A percentile compares a stretch with the other conserved stretches of the same genome.
Evolutionary conservation across 768 basidiomycete genomes (phyloP).

Genomic region (Suillus cothurnatus): DNA sequence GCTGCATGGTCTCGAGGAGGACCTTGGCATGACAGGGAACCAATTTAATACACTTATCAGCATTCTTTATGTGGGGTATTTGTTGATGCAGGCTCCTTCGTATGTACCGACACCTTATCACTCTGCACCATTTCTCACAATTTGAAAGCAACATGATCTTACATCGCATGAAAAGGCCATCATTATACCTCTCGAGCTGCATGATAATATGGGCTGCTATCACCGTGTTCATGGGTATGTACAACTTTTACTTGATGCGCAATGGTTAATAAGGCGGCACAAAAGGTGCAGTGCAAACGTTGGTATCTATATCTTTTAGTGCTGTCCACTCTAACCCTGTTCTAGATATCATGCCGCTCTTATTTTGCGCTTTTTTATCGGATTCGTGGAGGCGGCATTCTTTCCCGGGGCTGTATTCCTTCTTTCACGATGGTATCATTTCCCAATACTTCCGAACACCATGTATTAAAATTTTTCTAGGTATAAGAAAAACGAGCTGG

Average conservation of each 20-base stretch:
- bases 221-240: slow-evolving; percentile 50
- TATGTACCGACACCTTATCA: slow-evolving; percentile 34
- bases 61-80: slow-evolving; percentile 69
- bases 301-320: background rate
- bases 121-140: background rate
- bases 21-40: slow-evolving; percentile 57
- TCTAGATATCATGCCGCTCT: slow-evolving; percentile 62
- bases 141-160: slow-evolving; percentile 65
- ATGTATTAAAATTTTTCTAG: background rate
- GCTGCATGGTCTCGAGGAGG: slow-evolving; percentile 66
- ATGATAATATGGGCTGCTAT: slow-evolving; percentile 71
- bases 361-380: slow-evolving; percentile 72
- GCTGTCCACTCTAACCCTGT: no score
- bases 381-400: slow-evolving; percentile 68
- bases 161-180: slow-evolving; percentile 64
- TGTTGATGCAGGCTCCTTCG: slow-evolving; percentile 76
- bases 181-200: slow-evolving; percentile 60
- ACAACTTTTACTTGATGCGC: slow-evolving; percentile 1
- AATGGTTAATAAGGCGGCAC: background rate
- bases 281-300: slow-evolving; percentile 38
- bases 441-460: background rate
- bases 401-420: slow-evolving; percentile 69
- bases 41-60: slow-evolving; percentile 70
- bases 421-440: slow-evolving; percentile 59
- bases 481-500: slow-evolving; percentile 69